Evolutionary conservation across 1,284 basidiomycete species (phyloP).

Genomic region (Trichosporon sp.): DNA sequence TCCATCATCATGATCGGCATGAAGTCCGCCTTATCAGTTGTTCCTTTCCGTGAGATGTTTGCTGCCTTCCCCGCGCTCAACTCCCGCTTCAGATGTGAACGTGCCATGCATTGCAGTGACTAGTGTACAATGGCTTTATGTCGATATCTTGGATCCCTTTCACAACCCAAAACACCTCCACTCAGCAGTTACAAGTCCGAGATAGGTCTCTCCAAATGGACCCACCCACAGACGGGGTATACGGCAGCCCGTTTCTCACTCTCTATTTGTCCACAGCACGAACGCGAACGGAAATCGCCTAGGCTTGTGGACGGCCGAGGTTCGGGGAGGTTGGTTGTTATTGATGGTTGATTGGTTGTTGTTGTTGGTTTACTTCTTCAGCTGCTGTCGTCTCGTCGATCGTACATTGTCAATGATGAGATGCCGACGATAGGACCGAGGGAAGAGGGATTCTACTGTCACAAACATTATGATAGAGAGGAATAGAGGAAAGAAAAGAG

Average conservation of each 20-base stretch:
- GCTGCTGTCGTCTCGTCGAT: conserved; percentile 15
- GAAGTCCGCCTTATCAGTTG: not conserved
- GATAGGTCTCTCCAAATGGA: conserved; percentile 12
- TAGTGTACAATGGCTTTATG: conserved; percentile 33
- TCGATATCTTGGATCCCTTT: conserved; percentile 21
- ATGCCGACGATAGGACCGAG: conserved; percentile 16
- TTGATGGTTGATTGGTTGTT: conserved; percentile 18
- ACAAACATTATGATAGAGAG: conserved; percentile 33
- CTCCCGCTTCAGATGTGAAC: conserved; percentile 27
- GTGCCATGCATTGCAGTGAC: conserved; percentile 40
- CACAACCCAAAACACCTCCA: conserved; percentile 20
- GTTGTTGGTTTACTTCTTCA: conserved; percentile 14
- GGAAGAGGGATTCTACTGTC: conserved; percentile 35
- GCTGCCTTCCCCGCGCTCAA: not conserved
- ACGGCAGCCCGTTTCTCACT: conserved; percentile 18
- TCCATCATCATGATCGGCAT: not conserved
- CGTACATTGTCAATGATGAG: conserved; percentile 17
- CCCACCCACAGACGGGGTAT: conserved; percentile 17
- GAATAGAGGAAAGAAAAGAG: conserved; percentile 21
- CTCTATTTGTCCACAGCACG: conserved; percentile 11
- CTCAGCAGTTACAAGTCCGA: conserved; percentile 15
- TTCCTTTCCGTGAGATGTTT: too few species aligned
- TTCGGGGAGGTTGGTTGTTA: conserved; percentile 13
- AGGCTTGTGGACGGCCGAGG: conserved; percentile 8
- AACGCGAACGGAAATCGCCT: too few species aligned